Evolutionary conservation across 768 basidiomycete species (phyloP).

Genomic region (Lentinula guzmanii): DNA sequence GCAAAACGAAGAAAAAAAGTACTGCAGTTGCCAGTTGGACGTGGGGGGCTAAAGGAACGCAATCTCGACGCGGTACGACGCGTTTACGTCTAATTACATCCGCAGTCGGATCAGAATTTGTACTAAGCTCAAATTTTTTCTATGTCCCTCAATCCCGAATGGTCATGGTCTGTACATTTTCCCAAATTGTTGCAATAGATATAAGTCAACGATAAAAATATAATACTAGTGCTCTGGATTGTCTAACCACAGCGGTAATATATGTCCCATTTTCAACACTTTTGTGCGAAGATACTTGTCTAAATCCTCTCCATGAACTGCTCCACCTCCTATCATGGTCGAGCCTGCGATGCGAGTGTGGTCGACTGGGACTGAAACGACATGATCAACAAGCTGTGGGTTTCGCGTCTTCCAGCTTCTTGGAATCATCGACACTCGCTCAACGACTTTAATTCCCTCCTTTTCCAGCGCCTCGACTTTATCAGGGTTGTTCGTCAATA

Average conservation of each 20-base stretch:
- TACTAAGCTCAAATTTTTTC: neutral
- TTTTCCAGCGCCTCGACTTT: slow-evolving; percentile 84
- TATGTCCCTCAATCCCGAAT: neutral
- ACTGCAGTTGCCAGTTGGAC: no score
- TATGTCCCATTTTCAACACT: slow-evolving; percentile 95
- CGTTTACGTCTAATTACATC: no score
- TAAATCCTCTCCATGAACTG: slow-evolving; percentile 76
- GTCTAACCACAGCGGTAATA: slow-evolving; percentile 50
- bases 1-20: no score
- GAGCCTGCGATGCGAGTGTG: slow-evolving; percentile 50
- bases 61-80: no score
- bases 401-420: slow-evolving; percentile 68
- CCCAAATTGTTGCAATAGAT: no score
- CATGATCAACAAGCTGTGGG: slow-evolving; percentile 18
- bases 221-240: slow-evolving; percentile 17
- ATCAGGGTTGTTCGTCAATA: slow-evolving; percentile 98
- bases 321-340: slow-evolving; percentile 75
- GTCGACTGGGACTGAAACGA: slow-evolving; percentile 8
- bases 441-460: slow-evolving; percentile 76
- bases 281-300: slow-evolving; percentile 96
- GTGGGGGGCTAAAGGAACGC: neutral
- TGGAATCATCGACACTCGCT: slow-evolving; percentile 93
- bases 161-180: no score
- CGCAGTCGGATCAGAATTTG: no score
- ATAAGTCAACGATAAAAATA: neutral